A percentile compares a stretch with the other conserved stretches of the same genome.
Conservation (phyloP, 495 filamentous ascomycete genomes). For the Penicillium parvum region DNA sequence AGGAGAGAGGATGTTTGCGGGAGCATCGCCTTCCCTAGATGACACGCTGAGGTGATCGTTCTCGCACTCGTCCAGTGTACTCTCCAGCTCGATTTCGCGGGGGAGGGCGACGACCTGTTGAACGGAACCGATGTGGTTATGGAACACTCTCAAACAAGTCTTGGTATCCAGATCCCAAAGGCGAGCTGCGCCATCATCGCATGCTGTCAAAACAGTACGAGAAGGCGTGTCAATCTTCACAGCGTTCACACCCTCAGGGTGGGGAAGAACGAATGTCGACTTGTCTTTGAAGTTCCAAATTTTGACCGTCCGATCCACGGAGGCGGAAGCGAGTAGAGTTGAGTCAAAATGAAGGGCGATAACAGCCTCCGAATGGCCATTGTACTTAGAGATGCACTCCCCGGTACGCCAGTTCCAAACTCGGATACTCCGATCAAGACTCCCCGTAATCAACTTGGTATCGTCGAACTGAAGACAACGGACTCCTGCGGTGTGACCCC, state of each 20-base stretch:
- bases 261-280: slow-evolving; percentile 69
- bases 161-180: slow-evolving; percentile 91
- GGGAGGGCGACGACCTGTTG: slow-evolving; percentile 84
- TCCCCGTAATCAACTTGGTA: slow-evolving; percentile 79
- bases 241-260: slow-evolving; percentile 91
- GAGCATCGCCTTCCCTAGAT: slow-evolving; percentile 31
- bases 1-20: slow-evolving; percentile 17
- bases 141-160: slow-evolving; percentile 70
- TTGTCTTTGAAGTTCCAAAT: slow-evolving; percentile 91
- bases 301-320: slow-evolving; percentile 82
- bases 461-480: slow-evolving; percentile 92
- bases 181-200: slow-evolving; percentile 85
- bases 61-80: slow-evolving; percentile 51
- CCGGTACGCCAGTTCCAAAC: slow-evolving; percentile 98
- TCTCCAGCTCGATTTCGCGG: slow-evolving; percentile 82
- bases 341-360: slow-evolving; percentile 82
- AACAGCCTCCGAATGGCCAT: slow-evolving; percentile 72
- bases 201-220: slow-evolving; percentile 84
- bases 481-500: slow-evolving; percentile 76
- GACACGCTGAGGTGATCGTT: slow-evolving; percentile 46
- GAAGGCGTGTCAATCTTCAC: slow-evolving; percentile 78
- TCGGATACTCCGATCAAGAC: slow-evolving; percentile 73
- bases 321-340: slow-evolving; percentile 79
- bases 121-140: slow-evolving; percentile 94
- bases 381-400: slow-evolving; percentile 75